Base-by-base conservation (phyloP, 2,329 filamentous ascomycete genomes). In the Aspergillus sp. region DNA sequence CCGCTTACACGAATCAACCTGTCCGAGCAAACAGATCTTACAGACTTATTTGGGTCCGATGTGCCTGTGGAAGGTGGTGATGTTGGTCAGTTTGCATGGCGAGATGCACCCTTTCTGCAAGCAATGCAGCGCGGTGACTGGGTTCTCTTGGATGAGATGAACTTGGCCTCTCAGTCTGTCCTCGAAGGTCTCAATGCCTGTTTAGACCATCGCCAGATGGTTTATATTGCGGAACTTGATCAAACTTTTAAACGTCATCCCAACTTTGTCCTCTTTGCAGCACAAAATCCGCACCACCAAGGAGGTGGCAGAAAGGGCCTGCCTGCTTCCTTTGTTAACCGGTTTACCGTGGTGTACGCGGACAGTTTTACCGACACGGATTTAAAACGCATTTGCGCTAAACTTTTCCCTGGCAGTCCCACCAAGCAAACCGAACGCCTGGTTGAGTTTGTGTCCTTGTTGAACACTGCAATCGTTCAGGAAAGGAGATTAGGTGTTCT, bases 61-160 rank as follows among this genome's bases (percentile, higher is more conserved):
- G 91, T 96, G 7, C 95, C 95, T 0, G 87, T 96, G 3, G 95
- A 98, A 76, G 93, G 92, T n/a, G 91, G 90, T 1, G 87, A 90
- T 68, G 89, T 92, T 7, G 95, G 95, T 1, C 89, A 90, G 59
- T 99, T 99, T 70, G 89, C 90, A 1, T 99, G 95, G 95, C 86
- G 92, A 65, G 93, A 99, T 72, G 95, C 93, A 0, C 93, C 95
- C 1, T 98, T 99, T 71, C 79, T 99, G 19, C 90, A 91, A 70
- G 95, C 95, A 0, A 98, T 99, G 93, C 95, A 98, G 71, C 90
- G 86, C 57, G 95, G 95, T 27, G 90, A 96, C 66, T 99, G 95
- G 95, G 95, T 99, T 11, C 80, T 99, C 27, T 82, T 99, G 0
- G 95, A 99, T 69, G 95, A 99, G 79, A 99, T 99, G 95, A 99